These are phyloP conservation scores for Aspergillus sclerotialis DNA, from an alignment of 2,329 filamentous ascomycete species.

Conservation along the genomic window DNA sequence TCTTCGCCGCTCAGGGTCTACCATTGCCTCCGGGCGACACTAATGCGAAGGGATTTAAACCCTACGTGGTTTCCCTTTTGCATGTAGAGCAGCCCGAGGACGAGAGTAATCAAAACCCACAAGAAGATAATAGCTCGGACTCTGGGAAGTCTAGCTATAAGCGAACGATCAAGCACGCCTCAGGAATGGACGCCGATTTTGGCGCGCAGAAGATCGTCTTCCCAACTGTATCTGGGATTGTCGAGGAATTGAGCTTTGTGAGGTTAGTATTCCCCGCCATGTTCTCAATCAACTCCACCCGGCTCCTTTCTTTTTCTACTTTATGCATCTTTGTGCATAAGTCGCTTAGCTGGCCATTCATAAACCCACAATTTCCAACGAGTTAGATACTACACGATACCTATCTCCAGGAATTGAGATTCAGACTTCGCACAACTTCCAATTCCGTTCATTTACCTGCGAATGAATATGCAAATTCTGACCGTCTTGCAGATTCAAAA, in stretches of 20 bases:
- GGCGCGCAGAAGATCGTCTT: conserved; percentile 55
- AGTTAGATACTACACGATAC: too few species aligned
- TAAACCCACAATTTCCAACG: too few species aligned
- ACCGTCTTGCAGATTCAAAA: conserved; percentile 56
- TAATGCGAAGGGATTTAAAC: conserved; percentile 56
- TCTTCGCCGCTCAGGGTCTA: conserved; percentile 71
- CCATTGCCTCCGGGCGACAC: conserved; percentile 55
- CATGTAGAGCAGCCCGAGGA: conserved; percentile 65
- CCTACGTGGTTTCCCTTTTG: conserved; percentile 71
- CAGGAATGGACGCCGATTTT: conserved; percentile 60
- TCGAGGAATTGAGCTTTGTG: conserved; percentile 66
- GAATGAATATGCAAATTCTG: conserved; percentile 2
- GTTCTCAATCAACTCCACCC: too few species aligned
- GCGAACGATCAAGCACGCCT: conserved; percentile 48
- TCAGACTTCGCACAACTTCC: too few species aligned
- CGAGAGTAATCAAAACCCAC: conserved; percentile 34
- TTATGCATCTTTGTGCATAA: conserved; percentile 5
- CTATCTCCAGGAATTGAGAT: too few species aligned
- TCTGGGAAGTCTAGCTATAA: conserved; percentile 46
- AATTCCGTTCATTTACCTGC: background rate
- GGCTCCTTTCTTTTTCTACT: conserved; percentile 7
- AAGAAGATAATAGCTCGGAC: conserved; percentile 42
- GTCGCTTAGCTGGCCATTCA: conserved; percentile 2
- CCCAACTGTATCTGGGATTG: conserved; percentile 47
- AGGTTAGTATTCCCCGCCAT: conserved; percentile 59